Base-by-base conservation (phyloP, 2,329 filamentous ascomycete genomes). In the Fusarium anguioides region DNA sequence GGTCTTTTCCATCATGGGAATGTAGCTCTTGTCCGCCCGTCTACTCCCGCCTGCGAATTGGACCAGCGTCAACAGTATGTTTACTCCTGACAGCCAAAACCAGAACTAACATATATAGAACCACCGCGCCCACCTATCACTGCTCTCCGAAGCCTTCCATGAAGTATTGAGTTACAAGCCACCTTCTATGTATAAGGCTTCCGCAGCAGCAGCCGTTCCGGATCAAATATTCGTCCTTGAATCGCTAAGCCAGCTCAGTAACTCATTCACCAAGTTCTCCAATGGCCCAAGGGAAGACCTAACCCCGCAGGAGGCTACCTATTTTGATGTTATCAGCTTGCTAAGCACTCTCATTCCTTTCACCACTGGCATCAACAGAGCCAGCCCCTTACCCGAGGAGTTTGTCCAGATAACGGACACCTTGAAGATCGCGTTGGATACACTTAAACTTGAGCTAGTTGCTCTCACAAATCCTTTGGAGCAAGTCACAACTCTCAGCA, bases 81-180 rank as follows among this genome's bases (percentile, higher is more conserved):
- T 15, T 8, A 29, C 8, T 14, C 4, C 9, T 17, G 10, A 17
- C 1, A 14, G 5, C 6, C 31, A 29, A 3, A 26, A 46, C 15
- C 17, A 23, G 15, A 15, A 24, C 70, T 76, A 56, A 74, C 47
- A 9, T 2, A 5, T 20, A 4, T 60, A 87, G 85, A 82, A 82
- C 60, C 75, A 75, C 3, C 82, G 86, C 4, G 79, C 79, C 3
- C 86, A 86, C 42, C 72, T 88, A 0, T 75, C 77, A 0, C 70
- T 87, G 14, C 74, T 86, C 1, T 70, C 82, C 1, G 86, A 88
- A 66, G 79, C 80, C 6, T 87, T 85, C 69, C 77, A 86, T 15
- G 83, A 86, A 45, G 64, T 85, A 3, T 72, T 87, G 7, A 71
- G 73, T 23, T 83, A 82, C 71, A 84, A 81, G 49, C 78, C 83